Evolutionary conservation across 805 yeast genomes (phyloP), one percentile per base, ranked within the genome.

Genomic region (Pichia kluyveri): DNA sequence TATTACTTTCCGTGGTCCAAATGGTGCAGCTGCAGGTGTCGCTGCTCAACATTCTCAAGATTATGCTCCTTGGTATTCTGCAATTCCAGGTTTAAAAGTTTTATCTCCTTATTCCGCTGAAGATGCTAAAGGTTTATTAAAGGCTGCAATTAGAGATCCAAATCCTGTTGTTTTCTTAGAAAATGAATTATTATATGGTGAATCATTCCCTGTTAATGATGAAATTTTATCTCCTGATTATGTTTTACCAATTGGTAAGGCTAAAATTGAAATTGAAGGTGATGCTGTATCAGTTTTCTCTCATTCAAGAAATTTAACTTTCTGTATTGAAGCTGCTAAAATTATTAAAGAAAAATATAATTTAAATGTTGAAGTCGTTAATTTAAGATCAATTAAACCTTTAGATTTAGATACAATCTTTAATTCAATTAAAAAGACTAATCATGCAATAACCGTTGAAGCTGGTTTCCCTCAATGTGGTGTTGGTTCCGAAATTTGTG

Each of bases 1-100:
- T 72, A 87, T 91, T 65, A 90, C 96, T 47, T 93, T 93, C 78
- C 84, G 99, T 73, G 99, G 99, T 63, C 98, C 99, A 53, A 93
- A 93, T 70, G 99, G 99, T 71, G 96, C 99, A 44, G 96, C 99
- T 59, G 97, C 97, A 44, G 98, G 98, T 80, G 99, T 93, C 59
- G 99, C 80, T 60, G 99, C 99, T 51, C 99, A 93, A 73, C 99
- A 93, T 74, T 93, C 99, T 28, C 99, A 93, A 74, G 95, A 89
- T 73, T 93, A 81, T 69, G 77, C 96, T 48, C 89, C 96, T 47
- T 93, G 99, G 99, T 93, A 93, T 72, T 98, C 96, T 57, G 75
- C 95, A 45, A 89, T 93, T 60, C 99, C 99, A 52, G 99, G 99
- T 68, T 77, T 93, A 68, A 93, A 93, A 76, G 99, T 93, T 40